Conservation (phyloP, 176 grass and related monocot genomes). For the Cenchrus americanus region DNA sequence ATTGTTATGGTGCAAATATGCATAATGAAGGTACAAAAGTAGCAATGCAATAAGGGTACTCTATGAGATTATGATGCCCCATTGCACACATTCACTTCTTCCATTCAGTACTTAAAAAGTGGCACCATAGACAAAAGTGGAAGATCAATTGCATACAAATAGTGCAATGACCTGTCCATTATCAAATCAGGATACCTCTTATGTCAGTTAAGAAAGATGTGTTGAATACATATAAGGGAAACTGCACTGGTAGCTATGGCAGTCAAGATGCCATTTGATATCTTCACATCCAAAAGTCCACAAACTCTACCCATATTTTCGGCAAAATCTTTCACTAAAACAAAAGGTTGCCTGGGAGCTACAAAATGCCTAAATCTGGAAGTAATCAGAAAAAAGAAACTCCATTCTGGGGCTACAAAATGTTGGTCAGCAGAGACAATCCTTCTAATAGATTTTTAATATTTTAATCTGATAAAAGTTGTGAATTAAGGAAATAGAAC, state of each 20-base stretch:
- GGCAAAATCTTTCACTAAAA: not conserved
- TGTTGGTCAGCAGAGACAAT: slow-evolving; percentile 8
- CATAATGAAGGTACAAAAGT: not conserved
- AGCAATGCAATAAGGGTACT: not conserved
- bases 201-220: not conserved
- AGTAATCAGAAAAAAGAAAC: not conserved
- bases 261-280: slow-evolving; percentile 20
- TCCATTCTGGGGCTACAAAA: not conserved
- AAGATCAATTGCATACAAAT: not conserved
- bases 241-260: not conserved
- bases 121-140: not conserved
- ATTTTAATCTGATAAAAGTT: not conserved
- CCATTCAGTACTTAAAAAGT: slow-evolving; percentile 12
- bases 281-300: not conserved
- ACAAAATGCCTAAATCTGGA: not conserved
- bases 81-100: not conserved
- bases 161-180: slow-evolving; percentile 3
- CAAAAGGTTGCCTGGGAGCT: not conserved
- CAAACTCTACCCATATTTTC: not conserved
- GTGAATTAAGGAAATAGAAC: not conserved
- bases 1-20: not conserved
- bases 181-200: not conserved
- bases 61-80: not conserved
- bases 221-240: slow-evolving; percentile 9
- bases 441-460: not conserved